Conservation (phyloP, 2,329 filamentous ascomycete species). For the Penicillium psychrosexuale region DNA sequence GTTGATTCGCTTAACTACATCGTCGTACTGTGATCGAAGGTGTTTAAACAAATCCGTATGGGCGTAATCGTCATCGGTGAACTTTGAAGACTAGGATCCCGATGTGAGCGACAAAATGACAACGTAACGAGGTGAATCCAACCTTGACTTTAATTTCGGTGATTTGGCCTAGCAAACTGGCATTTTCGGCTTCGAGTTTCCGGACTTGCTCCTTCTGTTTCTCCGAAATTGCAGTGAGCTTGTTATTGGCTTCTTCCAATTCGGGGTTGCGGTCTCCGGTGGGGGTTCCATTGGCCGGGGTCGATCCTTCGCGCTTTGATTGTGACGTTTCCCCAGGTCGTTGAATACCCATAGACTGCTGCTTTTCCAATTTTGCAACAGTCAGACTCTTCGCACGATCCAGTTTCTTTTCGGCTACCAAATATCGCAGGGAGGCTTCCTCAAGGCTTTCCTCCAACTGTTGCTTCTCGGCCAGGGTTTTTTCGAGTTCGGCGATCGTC, state of each 20-base stretch:
- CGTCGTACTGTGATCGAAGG: slow-evolving; percentile 84
- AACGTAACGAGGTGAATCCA: slow-evolving; percentile 20
- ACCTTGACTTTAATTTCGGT: slow-evolving; percentile 64
- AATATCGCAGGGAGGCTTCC: slow-evolving; percentile 82
- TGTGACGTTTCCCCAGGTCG: slow-evolving; percentile 49
- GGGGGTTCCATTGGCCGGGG: slow-evolving; percentile 55
- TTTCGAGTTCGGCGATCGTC: slow-evolving; percentile 71
- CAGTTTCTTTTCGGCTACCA: slow-evolving; percentile 92
- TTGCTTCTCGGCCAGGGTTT: slow-evolving; percentile 73
- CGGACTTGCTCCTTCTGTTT: slow-evolving; percentile 90
- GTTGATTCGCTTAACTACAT: slow-evolving; percentile 88
- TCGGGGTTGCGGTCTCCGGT: slow-evolving; percentile 61
- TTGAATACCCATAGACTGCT: slow-evolving; percentile 69
- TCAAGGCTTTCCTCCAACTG: slow-evolving; percentile 83
- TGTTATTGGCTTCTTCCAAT: slow-evolving; percentile 71
- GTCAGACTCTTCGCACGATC: slow-evolving; percentile 85
- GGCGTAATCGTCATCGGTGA: slow-evolving; percentile 90
- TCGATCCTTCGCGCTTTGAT: slow-evolving; percentile 50
- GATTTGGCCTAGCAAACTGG: slow-evolving; percentile 71
- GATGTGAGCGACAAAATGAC: slow-evolving; percentile 5
- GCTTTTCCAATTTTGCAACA: slow-evolving; percentile 86
- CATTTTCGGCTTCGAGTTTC: slow-evolving; percentile 72
- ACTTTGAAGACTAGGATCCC: slow-evolving; percentile 56
- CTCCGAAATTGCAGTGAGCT: slow-evolving; percentile 68
- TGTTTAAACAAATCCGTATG: slow-evolving; percentile 92